phyloP scores from a whole-genome alignment of 805 yeast genomes.

The Candida bentonensis region DNA sequence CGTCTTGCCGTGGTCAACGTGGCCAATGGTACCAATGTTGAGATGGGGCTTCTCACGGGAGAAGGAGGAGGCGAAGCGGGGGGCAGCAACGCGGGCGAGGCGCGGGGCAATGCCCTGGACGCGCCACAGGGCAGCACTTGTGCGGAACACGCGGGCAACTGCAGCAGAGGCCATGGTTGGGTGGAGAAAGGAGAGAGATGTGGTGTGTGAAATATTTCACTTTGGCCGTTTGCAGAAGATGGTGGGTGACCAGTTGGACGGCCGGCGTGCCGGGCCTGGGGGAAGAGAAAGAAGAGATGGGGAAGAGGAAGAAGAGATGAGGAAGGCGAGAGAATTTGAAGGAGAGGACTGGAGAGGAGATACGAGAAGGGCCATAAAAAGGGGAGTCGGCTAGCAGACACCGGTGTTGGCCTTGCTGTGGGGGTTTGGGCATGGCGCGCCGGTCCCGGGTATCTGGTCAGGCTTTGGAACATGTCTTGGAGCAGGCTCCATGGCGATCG shows the following conservation, averaged over 20 bases:
- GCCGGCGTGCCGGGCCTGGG: too few species aligned
- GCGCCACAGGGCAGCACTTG: neutral
- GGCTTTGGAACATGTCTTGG: too few species aligned
- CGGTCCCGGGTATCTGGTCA: too few species aligned
- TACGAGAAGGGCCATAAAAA: too few species aligned
- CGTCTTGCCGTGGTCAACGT: conserved; percentile 98
- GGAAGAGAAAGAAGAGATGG: too few species aligned
- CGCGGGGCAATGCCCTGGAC: neutral
- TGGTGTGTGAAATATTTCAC: neutral
- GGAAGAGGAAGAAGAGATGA: too few species aligned
- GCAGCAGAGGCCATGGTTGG: neutral
- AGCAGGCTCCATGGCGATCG: too few species aligned
- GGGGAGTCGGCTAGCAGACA: too few species aligned
- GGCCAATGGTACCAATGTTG: conserved; percentile 96
- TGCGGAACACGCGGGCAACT: neutral
- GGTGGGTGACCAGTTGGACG: neutral
- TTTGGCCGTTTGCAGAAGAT: neutral
- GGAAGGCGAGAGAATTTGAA: too few species aligned
- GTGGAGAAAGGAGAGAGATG: neutral
- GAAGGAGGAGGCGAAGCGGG: conserved; percentile 51
- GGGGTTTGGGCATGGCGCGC: too few species aligned
- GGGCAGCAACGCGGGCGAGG: conserved; percentile 2
- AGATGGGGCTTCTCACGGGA: conserved; percentile 94
- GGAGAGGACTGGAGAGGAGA: too few species aligned
- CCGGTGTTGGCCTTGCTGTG: too few species aligned